Base-by-base conservation (phyloP, 495 filamentous ascomycete genomes). In the Penicillium bovifimosum region DNA sequence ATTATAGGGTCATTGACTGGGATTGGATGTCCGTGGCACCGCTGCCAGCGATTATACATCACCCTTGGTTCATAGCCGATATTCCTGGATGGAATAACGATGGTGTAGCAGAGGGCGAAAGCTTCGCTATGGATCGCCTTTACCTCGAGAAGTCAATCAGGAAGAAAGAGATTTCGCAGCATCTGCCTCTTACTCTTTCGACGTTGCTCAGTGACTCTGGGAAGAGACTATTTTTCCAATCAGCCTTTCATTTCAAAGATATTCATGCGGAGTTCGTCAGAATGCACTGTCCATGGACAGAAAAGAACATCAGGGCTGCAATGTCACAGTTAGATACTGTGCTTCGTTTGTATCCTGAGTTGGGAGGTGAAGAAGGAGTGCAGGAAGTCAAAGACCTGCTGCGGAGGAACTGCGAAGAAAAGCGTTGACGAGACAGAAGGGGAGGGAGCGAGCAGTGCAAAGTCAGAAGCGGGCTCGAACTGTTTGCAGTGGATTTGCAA, bases 1-100 rank as follows among this genome's bases (percentile, higher is more conserved):
- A n/a, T 27, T 34, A 54, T 41, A 61, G 58, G 46, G 50, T 61
- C 9, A 54, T 57, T 46, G 58, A 61, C 26, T 57, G 58, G 58
- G 46, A 45, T 26, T 55, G 46, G 45, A 45, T 55, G n/a, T 46
- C 3, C 28, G 17, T 26, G 9, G 46, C 53, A 14, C 45, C 46
- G 5, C 43, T 55, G 9, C 53, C 53, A 27, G 46, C 53, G 3
- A 28, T 55, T 20, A 55, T 55, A 6, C 45, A 55, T 14, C 46
- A 50, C 5, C 53, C 53, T 18, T 55, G 53, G 53, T 55, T 55
- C n/a, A 45, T 55, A 17, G 46, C 53, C 39, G 53, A 55, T 28
- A 40, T 55, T n/a, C 46, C 53, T 8, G 46, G 53, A 40, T 55
- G 45, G 53, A 33, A 45, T 16, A 50, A 55, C 41, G 39, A 32